A percentile compares a stretch with the other conserved stretches of the same genome.
phyloP scores from a whole-genome alignment of 495 filamentous ascomycete species.

The Aspergillus leporis region DNA sequence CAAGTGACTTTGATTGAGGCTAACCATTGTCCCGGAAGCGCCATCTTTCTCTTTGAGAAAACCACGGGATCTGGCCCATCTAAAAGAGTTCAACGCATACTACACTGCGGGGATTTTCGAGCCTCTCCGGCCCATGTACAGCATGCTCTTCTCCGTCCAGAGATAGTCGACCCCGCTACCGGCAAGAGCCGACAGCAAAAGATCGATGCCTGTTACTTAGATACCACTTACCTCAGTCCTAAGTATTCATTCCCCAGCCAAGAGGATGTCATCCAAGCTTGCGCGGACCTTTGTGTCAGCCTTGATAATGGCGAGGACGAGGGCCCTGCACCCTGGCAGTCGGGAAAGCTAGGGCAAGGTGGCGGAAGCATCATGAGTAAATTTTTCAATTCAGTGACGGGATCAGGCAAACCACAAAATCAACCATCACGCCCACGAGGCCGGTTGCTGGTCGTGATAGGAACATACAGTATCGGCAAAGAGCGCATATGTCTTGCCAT shows the following conservation, averaged over 20 bases:
- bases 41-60: conserved; percentile 91
- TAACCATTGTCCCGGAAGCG: conserved; percentile 96
- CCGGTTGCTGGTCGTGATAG: conserved; percentile 86
- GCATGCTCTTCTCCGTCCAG: conserved; percentile 78
- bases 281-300: conserved; percentile 81
- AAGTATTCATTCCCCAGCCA: conserved; percentile 94
- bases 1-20: conserved; percentile 92
- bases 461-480: conserved; percentile 98
- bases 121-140: conserved; percentile 83
- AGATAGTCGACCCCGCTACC: conserved; percentile 64
- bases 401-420: conserved; percentile 10
- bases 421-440: conserved; percentile 35
- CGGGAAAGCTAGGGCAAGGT: conserved; percentile 48
- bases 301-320: conserved; percentile 59
- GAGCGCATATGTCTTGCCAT: conserved; percentile 94
- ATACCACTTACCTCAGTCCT: conserved; percentile 95
- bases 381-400: conserved; percentile 48
- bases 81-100: conserved; percentile 66
- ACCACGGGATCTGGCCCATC: conserved; percentile 57
- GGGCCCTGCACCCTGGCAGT: conserved; percentile 10
- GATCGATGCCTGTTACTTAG: conserved; percentile 92
- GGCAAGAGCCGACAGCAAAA: conserved; percentile 76
- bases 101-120: conserved; percentile 96
- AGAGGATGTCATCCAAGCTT: conserved; percentile 80
- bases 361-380: conserved; percentile 61